Evolutionary conservation across 2,329 filamentous ascomycete genomes (phyloP), one percentile per base, ranked within the genome.

Genomic region (Epichloe amarillans): DNA sequence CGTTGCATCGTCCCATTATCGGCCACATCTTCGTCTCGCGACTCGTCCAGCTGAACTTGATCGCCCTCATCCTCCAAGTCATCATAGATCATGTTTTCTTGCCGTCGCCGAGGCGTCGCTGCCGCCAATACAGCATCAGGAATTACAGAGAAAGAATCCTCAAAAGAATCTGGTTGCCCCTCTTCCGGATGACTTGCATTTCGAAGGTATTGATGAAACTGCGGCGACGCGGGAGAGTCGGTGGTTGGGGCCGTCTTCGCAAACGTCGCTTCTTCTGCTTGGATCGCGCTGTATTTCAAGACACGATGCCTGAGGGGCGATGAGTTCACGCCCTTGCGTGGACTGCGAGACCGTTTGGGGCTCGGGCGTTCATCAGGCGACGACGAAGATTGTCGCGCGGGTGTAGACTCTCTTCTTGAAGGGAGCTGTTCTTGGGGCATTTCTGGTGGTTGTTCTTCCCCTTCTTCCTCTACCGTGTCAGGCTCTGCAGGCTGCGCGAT

Each of bases 91-190:
- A 15, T 39, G 11, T 53, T 45, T 14, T 48, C 46, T 23, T 47
- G 46, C 3, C 59, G 54, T 15, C 59, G 68, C 30, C 60, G 62
- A 1, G 71, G 75, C 1, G 70, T 76, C 4, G 74, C 76, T 30
- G 73, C 73, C 14, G 67, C 68, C 4, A 80, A 68, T 2, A 78
- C 64, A 4, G 62, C 68, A 15, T 75, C 70, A 0, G 77, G 75
- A 15, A 80, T 76, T 48, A 77, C 74, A 0, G 76, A 80, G 55
- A 80, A 80, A 0, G 75, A 77, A 54, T 80, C 76, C 1, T 79
- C 73, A 43, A 77, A 75, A 30, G 61, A 47, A 39, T 62, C 63
- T 2, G 64, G 60, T 21, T 68, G 63, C 2, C 66, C 61, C 2
- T 62, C 57, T 3, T 59, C 59, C 0, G 55, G 48, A 10, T 39